phyloP scores from a whole-genome alignment of 495 filamentous ascomycete species.

The Venustampulla echinocandica region DNA sequence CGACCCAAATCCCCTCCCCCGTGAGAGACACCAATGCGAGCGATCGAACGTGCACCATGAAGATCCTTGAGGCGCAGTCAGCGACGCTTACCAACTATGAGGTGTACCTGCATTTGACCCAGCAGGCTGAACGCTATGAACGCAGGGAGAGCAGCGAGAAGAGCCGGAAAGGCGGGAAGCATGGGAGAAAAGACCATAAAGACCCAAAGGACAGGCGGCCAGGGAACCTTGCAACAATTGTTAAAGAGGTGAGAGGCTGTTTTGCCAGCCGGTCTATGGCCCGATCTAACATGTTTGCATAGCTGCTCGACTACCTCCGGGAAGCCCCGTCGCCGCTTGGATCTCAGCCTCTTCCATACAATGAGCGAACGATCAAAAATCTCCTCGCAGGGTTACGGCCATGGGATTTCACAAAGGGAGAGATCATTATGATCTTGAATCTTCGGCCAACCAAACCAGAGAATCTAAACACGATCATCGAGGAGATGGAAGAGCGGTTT shows the following conservation, averaged over 20 bases:
- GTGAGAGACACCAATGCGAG: too few relatives aligned
- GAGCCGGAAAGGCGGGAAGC: slow-evolving; percentile 1
- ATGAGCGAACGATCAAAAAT: slow-evolving; percentile 23
- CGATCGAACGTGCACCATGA: slow-evolving; percentile 10
- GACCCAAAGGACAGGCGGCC: slow-evolving; percentile 20
- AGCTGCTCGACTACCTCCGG: slow-evolving; percentile 26
- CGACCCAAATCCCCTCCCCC: too few relatives aligned
- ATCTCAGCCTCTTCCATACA: slow-evolving; percentile 19
- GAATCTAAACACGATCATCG: slow-evolving; percentile 37
- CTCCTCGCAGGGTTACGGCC: slow-evolving; percentile 36
- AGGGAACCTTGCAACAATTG: slow-evolving; percentile 37
- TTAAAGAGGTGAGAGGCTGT: slow-evolving; percentile 29
- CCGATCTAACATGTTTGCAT: background rate
- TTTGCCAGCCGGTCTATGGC: background rate
- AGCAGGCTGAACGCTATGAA: slow-evolving; percentile 16
- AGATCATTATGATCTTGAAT: slow-evolving; percentile 58
- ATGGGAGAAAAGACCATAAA: slow-evolving; percentile 1
- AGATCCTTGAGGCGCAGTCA: slow-evolving; percentile 57
- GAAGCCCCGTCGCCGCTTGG: slow-evolving; percentile 25
- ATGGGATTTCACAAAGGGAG: slow-evolving; percentile 50
- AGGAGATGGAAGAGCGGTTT: slow-evolving; percentile 41
- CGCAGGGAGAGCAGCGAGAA: slow-evolving; percentile 8
- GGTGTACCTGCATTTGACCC: slow-evolving; percentile 48
- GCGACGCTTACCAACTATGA: slow-evolving; percentile 58
- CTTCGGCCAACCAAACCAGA: slow-evolving; percentile 34